These are phyloP conservation scores for Akanthomyces lecanii DNA, from an alignment of 2,329 filamentous ascomycete genomes.

Conservation along the genomic window DNA sequence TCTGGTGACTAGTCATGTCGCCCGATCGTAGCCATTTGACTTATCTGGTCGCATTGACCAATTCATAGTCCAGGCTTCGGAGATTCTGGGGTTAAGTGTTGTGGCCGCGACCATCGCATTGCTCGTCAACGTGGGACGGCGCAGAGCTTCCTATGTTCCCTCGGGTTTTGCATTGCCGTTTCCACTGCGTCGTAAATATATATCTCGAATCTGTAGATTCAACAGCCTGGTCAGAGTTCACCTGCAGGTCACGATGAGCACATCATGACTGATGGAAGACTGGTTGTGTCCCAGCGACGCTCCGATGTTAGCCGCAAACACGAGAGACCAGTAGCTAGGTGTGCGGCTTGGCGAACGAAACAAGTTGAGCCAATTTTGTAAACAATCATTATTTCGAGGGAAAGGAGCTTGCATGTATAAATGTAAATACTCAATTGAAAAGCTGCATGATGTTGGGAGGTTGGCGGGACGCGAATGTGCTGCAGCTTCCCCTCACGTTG, in stretches of 20 bases:
- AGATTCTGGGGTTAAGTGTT: background rate
- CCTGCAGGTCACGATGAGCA: background rate
- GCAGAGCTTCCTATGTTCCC: background rate
- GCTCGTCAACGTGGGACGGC: background rate
- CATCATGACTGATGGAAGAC: background rate
- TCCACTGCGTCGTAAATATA: background rate
- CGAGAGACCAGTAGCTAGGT: background rate
- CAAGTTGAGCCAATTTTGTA: background rate
- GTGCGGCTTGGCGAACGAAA: background rate
- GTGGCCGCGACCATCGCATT: background rate
- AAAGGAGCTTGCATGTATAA: background rate
- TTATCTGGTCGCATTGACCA: no score
- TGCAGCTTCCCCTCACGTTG: conserved; percentile 8
- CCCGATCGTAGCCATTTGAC: background rate
- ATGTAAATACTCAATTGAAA: background rate
- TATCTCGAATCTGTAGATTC: background rate
- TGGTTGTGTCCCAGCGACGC: background rate
- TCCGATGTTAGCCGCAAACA: background rate
- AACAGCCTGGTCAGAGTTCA: background rate
- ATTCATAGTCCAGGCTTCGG: background rate
- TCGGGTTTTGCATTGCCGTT: background rate
- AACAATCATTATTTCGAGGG: background rate
- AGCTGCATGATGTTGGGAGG: background rate
- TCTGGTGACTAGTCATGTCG: no score
- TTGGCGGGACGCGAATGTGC: background rate